Conservation (phyloP, 805 yeast genomes). For the Myxozyma mucilagina region DNA sequence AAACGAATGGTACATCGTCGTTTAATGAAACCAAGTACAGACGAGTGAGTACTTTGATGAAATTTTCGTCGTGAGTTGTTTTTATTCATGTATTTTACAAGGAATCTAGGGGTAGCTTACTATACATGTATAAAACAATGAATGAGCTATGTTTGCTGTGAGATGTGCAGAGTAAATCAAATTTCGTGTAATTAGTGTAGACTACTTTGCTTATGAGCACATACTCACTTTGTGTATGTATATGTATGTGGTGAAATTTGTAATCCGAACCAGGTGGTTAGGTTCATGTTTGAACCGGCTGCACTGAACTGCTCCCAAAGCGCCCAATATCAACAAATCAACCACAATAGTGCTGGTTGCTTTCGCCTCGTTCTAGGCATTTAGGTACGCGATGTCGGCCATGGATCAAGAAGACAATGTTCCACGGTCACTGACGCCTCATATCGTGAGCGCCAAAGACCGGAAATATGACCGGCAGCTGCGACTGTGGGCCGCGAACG, state of each 20-base stretch:
- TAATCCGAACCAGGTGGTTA: not conserved
- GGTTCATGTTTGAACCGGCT: not conserved
- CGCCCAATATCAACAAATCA: not conserved
- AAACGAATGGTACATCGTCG: not conserved
- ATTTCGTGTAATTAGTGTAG: not conserved
- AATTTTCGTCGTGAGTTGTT: not conserved
- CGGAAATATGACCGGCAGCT: constrained; percentile 56
- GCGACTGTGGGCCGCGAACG: constrained; percentile 79
- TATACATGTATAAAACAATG: constrained; percentile 11
- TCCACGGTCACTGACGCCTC: constrained; percentile 5
- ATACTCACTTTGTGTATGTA: no score
- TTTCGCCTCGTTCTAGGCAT: not conserved
- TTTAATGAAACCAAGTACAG: not conserved
- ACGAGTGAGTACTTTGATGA: not conserved
- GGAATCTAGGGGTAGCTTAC: constrained; percentile 4
- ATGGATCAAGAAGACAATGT: constrained; percentile 4
- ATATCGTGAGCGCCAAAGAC: constrained; percentile 21
- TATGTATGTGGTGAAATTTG: not conserved
- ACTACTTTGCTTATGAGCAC: not conserved
- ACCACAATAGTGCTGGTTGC: not conserved
- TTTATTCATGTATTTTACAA: constrained; percentile 5
- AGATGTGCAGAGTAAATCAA: not conserved
- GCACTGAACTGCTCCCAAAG: not conserved
- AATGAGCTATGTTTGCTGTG: constrained; percentile 8
- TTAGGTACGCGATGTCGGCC: not conserved